Percentiles rank a stretch among this genome's conserved stretches.
Evolutionary conservation across 2,329 filamentous ascomycete species (phyloP).

Genomic region (Anthostomella pinea): DNA sequence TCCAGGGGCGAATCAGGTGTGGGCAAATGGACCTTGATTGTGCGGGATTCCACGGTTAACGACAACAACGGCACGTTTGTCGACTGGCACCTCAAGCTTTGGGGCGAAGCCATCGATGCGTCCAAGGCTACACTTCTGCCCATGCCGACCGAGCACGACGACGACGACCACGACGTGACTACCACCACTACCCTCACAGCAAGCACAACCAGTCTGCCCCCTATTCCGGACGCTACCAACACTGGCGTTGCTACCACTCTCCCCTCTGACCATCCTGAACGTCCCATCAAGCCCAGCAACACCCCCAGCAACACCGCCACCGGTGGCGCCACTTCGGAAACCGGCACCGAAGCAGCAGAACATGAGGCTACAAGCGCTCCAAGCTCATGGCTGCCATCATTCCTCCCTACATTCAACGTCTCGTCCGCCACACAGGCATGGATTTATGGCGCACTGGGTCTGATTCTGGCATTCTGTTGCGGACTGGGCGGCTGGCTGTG

Average conservation of each 20-base stretch:
- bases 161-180: conserved; percentile 73
- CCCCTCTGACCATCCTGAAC: conserved; percentile 63
- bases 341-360: conserved; percentile 29
- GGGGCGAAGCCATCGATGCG: conserved; percentile 82
- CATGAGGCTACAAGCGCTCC: conserved; percentile 37
- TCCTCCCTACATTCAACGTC: conserved; percentile 86
- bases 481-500: conserved; percentile 80
- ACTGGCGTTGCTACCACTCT: conserved; percentile 40
- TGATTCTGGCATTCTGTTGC: conserved; percentile 81
- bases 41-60: conserved; percentile 82
- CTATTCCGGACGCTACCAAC: conserved; percentile 41
- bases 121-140: conserved; percentile 71
- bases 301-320: conserved; percentile 30
- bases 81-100: conserved; percentile 92
- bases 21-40: conserved; percentile 86
- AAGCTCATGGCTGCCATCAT: conserved; percentile 74
- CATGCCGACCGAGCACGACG: conserved; percentile 78
- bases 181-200: conserved; percentile 59
- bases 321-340: conserved; percentile 22
- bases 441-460: conserved; percentile 84
- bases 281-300: conserved; percentile 50
- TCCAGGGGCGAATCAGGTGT: conserved; percentile 79
- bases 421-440: conserved; percentile 85
- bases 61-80: conserved; percentile 72
- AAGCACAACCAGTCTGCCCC: conserved; percentile 60